phyloP scores from a whole-genome alignment of 1,139 yeast genomes.

The Zygoascus hellenicus region DNA sequence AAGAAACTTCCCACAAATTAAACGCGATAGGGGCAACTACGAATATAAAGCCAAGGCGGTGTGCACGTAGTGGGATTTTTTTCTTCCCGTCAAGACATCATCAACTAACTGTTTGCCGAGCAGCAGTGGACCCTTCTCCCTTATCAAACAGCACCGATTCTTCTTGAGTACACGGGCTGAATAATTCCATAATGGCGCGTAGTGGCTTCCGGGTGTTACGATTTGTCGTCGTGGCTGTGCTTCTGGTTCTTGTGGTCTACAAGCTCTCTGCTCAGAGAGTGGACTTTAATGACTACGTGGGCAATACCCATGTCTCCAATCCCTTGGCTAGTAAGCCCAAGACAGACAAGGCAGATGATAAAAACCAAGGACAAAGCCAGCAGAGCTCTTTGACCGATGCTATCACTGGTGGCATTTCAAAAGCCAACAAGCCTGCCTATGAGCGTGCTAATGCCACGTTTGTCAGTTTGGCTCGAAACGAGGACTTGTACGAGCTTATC shows the following conservation, averaged over 20 bases:
- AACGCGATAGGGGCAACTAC: too few relatives aligned
- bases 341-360: background rate
- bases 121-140: too few relatives aligned
- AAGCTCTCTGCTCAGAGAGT: slow-evolving; percentile 30
- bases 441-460: slow-evolving; percentile 54
- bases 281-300: slow-evolving; percentile 26
- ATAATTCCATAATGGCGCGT: slow-evolving; percentile 29
- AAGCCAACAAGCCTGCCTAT: slow-evolving; percentile 5
- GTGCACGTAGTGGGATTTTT: too few relatives aligned
- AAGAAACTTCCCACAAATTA: too few relatives aligned
- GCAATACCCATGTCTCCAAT: background rate
- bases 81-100: too few relatives aligned
- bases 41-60: too few relatives aligned
- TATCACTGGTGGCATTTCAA: background rate
- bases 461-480: slow-evolving; percentile 66
- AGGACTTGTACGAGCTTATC: slow-evolving; percentile 54
- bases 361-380: background rate
- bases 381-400: background rate
- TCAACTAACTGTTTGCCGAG: too few relatives aligned
- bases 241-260: slow-evolving; percentile 35
- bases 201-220: slow-evolving; percentile 35
- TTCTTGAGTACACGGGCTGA: too few relatives aligned
- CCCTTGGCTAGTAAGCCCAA: background rate
- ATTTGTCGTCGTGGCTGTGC: slow-evolving; percentile 34
- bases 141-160: too few relatives aligned